Conservation (phyloP, 495 filamentous ascomycete genomes). For the Xylaria venustula region DNA sequence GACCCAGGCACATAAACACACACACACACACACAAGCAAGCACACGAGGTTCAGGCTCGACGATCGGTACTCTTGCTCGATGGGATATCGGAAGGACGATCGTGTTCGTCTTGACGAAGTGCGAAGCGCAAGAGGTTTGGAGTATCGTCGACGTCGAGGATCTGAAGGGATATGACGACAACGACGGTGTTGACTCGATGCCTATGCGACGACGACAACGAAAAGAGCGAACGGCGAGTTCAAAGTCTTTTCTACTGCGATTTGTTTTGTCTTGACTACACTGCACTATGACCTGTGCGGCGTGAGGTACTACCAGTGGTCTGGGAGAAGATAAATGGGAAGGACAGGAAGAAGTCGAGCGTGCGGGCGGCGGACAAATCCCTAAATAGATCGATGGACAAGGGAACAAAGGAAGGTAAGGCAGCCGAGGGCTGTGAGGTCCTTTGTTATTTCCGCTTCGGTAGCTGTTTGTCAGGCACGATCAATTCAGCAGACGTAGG, state of each 20-base stretch:
- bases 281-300: constrained; percentile 31
- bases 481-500: constrained; percentile 14
- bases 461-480: constrained; percentile 11
- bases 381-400: constrained; percentile 21
- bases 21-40: constrained; percentile 27
- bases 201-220: constrained; percentile 27
- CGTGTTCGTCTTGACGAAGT: constrained; percentile 16
- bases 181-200: constrained; percentile 22
- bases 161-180: constrained; percentile 25
- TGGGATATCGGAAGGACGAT: constrained; percentile 11
- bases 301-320: constrained; percentile 16
- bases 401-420: constrained; percentile 23
- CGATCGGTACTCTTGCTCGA: constrained; percentile 15
- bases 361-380: constrained; percentile 21
- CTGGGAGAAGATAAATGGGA: constrained; percentile 3
- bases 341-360: neutral
- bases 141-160: constrained; percentile 29
- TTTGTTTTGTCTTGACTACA: constrained; percentile 26
- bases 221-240: constrained; percentile 11
- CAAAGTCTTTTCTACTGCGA: constrained; percentile 32
- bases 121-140: constrained; percentile 26
- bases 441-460: constrained; percentile 23
- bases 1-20: constrained; percentile 22
- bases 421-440: constrained; percentile 7
- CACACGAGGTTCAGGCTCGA: constrained; percentile 12